Evolutionary conservation across 78 protist genomes (phyloP), one percentile per base, ranked within the genome.

Genomic region (Dictyostelium intermedium): DNA sequence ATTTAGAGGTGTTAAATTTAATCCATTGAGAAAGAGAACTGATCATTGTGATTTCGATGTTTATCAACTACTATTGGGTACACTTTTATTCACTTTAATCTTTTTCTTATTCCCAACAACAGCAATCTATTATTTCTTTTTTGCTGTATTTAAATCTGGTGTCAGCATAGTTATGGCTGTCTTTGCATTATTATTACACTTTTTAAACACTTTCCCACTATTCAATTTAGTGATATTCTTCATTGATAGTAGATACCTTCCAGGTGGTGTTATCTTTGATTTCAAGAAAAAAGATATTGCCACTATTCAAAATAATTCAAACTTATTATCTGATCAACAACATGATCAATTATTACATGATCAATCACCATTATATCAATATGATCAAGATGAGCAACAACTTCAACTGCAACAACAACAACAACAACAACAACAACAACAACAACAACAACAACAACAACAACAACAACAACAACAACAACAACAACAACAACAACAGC

Each of bases 41-140:
- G 97, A 96, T 83, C 56, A 82, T 45, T 93, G 92, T 53, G 93
- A 96, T 39, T 92, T 81, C 74, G 89, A 83, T 56, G 89, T 84
- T 27, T 92, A 94, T 34, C 96, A 96, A 72, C 69, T 93, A 18
- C 73, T 96, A 41, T 82, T 96, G 30, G 97, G 97, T 10, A 96
- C 97, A 23, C 18, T 96, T 30, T 73, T 96, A 70, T 96, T 96
- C 83, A 76, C 92, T 18, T 80, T 93, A 25, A 82, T 85, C 77
- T 72, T 89, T 74, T 96, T 96, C 63, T 91, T 96, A 73, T 80
- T 70, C 45, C 96, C 97, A 8, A 96, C 97, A 14, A 79, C 89
- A 20, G 73, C 91, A 25, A 82, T 92, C 85, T 92, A 87, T 61
- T 96, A 96, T 47, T 87, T 53, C 39, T 92, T 84, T 13, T 96